Base-by-base conservation (phyloP, 495 filamentous ascomycete genomes). In the Podospora pseudocomata region DNA sequence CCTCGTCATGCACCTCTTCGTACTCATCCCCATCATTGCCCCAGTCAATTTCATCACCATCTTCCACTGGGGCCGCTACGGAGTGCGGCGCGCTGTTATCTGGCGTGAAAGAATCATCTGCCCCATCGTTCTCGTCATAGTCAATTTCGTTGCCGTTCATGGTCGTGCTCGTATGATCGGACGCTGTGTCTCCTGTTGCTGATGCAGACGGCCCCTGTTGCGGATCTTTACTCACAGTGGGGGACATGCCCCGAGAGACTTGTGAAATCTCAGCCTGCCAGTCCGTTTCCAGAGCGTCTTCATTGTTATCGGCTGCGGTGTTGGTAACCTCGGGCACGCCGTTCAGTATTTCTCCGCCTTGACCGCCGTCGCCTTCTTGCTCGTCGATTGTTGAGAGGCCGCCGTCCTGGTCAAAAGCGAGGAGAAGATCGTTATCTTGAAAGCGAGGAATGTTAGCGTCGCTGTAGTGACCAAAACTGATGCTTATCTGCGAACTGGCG, bases 81-180 rank as follows among this genome's bases (percentile, higher is more conserved):
- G 39, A 49, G 39, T 49, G 39, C 13, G 39, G 39, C 15, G 39
- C 39, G 39, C 39, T 49, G 15, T 49, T 49, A 49, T 49, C 39
- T 49, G 65, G 30, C 16, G 63, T 66, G 15, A 65, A 66, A 5
- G 56, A 32, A 19, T 69, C 70, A 26, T 67, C 68, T 11, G 73
- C 73, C 54, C 64, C 65, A 11, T 78, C 76, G 4, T 80, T 70
- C 30, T 83, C 81, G 18, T 81, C 80, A 58, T 84, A 83, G 44
- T 80, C 80, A 39, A 84, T 83, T 60, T 84, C 82, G 65, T 86
- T 80, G 54, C 80, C 82, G 55, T 76, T 75, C 4, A 84, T 69
- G 6, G 82, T 84, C 5, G 76, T 76, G 65, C 81, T 82, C 15
- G 79, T 81, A 30, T 75, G 72, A 23, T 65, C 65, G 39, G 75